Percentiles rank a stretch among this genome's conserved stretches.
These are phyloP conservation scores for Magnaporthiopsis rhizophila DNA, from an alignment of 2,329 filamentous ascomycete species.

Conservation along the genomic window DNA sequence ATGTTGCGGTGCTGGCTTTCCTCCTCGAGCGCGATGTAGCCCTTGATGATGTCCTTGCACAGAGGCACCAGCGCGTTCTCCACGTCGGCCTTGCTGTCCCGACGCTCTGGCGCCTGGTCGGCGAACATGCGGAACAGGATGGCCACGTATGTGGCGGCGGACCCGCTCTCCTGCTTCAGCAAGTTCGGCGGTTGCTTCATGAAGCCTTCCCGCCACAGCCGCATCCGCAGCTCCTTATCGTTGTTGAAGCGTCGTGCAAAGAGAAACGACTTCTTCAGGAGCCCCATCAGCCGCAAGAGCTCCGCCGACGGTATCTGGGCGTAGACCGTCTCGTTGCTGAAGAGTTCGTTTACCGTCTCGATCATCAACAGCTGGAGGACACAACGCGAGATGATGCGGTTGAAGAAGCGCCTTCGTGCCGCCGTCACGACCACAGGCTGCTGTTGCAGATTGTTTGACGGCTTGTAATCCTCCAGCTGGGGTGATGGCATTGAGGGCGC, in stretches of 20 bases:
- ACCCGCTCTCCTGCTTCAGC: conserved; percentile 91
- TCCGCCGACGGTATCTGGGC: conserved; percentile 84
- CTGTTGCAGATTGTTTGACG: conserved; percentile 67
- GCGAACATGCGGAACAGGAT: conserved; percentile 98
- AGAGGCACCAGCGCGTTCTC: conserved; percentile 89
- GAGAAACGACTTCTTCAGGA: conserved; percentile 92
- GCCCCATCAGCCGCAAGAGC: conserved; percentile 82
- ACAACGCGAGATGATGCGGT: conserved; percentile 97
- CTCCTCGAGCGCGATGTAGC: conserved; percentile 81
- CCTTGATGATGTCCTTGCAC: conserved; percentile 86
- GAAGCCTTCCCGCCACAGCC: conserved; percentile 94
- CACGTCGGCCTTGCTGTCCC: conserved; percentile 70
- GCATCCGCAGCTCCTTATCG: conserved; percentile 90
- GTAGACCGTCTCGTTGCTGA: conserved; percentile 95
- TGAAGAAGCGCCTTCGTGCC: conserved; percentile 90
- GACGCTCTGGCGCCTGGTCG: conserved; percentile 75
- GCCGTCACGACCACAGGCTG: conserved; percentile 89
- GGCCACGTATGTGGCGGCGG: conserved; percentile 87
- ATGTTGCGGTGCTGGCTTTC: conserved; percentile 97
- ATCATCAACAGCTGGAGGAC: conserved; percentile 98
- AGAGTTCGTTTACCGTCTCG: conserved; percentile 96
- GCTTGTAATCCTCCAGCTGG: conserved; percentile 79
- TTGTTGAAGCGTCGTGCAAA: conserved; percentile 98
- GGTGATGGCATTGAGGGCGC: conserved; percentile 29
- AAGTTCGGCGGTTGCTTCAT: conserved; percentile 99